Base-by-base conservation (phyloP, 2,329 filamentous ascomycete genomes). In the Fusarium equiseti region DNA sequence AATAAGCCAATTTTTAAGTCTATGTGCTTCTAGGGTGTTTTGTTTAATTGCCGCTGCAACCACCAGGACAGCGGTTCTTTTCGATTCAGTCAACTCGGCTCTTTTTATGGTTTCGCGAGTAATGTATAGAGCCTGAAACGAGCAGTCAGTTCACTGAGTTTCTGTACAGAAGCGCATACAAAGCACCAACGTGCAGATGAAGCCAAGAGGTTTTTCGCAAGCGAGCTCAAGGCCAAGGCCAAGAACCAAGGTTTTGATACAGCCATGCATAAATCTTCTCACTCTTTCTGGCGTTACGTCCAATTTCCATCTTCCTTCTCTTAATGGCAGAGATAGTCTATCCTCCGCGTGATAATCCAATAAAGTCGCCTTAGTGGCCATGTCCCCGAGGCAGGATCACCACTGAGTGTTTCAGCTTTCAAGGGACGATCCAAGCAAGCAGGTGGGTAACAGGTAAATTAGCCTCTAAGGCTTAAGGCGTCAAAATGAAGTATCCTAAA, bases 1-100 rank as follows among this genome's bases (percentile, higher is more conserved):
- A 70, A 64, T 65, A 71, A 71, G 68, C 63, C 68, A 71, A 71
- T 69, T 58, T 69, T 69, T 71, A 71, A 71, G 63, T 35, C 68
- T 69, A 71, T 68, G 35, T 60, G 51, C 48, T 29, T 50, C 45
- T 27, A 38, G 31, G 43, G 24, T 64, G 29, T 32, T 57, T 65
- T 31, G 68, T 59, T 58, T 66, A 50, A 43, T 62, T 55, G 20
- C 63, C 63, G 55, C 62, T 45, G 38, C 38, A 61, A 54, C 29
- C 35, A 66, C 53, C 32, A 48, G 35, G 29, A 22, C 35, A 45
- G 35, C 11, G 22, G 58, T 46, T 32, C 18, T 11, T 52, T 20
- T 42, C 35, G 43, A 45, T 35, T 63, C 31, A 31, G 22, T 52
- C 35, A 42, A 38, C 38, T 45, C 57, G 42, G 43, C 26, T 40